Conservation (phyloP, 371 early-diverging fungal genomes). For the Actinomucor elegans region DNA sequence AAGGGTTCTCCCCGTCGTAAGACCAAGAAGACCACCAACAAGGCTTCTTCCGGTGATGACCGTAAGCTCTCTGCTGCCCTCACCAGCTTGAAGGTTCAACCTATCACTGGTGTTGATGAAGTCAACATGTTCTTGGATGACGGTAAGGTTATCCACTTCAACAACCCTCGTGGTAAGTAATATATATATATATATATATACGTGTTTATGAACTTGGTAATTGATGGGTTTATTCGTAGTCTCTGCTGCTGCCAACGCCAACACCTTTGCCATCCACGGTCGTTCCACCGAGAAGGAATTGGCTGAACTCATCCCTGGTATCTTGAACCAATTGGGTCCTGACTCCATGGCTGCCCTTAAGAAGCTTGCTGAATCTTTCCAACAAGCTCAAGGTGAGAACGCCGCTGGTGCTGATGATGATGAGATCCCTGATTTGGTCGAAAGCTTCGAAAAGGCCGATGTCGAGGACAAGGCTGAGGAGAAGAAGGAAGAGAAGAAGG, state of each 20-base stretch:
- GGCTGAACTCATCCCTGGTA: constrained; percentile 89
- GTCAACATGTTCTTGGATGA: constrained; percentile 98
- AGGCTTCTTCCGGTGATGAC: constrained; percentile 72
- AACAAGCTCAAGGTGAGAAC: constrained; percentile 58
- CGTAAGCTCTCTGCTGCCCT: constrained; percentile 87
- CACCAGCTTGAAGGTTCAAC: constrained; percentile 89
- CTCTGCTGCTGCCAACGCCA: constrained; percentile 82
- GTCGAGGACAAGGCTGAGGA: constrained; percentile 45
- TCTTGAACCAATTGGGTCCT: constrained; percentile 95
- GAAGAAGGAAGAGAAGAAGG: constrained; percentile 32
- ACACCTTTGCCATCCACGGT: constrained; percentile 93
- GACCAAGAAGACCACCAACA: constrained; percentile 65
- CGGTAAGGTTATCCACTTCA: constrained; percentile 93
- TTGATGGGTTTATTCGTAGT: constrained; percentile 44
- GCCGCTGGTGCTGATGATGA: constrained; percentile 58
- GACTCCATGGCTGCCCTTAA: constrained; percentile 89
- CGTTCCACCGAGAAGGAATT: constrained; percentile 87
- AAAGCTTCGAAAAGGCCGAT: constrained; percentile 58
- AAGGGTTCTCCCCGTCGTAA: constrained; percentile 93
- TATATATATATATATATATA: neutral
- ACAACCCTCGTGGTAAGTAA: constrained; percentile 80
- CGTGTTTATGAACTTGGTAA: too few species aligned
- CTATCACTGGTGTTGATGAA: constrained; percentile 88
- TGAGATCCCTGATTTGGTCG: constrained; percentile 79
- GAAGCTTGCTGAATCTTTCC: constrained; percentile 85